Evolutionary conservation across 2,329 filamentous ascomycete genomes (phyloP), one percentile per base, ranked within the genome.

Genomic region (Microthyrium microscopicum): DNA sequence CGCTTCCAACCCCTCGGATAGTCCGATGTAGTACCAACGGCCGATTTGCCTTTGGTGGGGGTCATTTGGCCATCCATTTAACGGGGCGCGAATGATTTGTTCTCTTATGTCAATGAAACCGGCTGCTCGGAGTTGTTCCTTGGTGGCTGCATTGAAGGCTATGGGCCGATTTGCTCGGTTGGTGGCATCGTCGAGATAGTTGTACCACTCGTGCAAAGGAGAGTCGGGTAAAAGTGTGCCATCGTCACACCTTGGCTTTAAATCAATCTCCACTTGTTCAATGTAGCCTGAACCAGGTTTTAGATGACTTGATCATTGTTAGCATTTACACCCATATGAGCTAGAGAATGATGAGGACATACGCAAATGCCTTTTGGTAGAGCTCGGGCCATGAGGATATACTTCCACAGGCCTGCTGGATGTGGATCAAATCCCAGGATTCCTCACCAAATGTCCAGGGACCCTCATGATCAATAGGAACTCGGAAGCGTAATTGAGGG

Each of bases 251-350:
- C 71, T 71, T 13, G 83, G 82, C 30, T 68, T 62, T 54, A 80
- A 80, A 53, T 95, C 83, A 35, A 95, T 77, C 51, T 95, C 87
- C 30, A 92, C 70, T 44, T 92, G 83, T 54, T 95, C 85, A 35
- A 94, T 66, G 49, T 66, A 69, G 34, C 85, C 87, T 26, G 61
- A 66, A 2, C 76, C 75, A 2, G 83, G 82, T 44, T 73, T 73
- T 18, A 94, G 64, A 48, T 91, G 80, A 34, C 77, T n/a, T 83
- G 41, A 31, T 25, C 20, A 27, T 29, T 20, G 27, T 31, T 24
- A 31, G 27, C 24, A 12, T 11, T 37, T 20, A 24, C 22, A 24
- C 15, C 24, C 20, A 34, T 19, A 15, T 17, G 35, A 19, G 16
- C 34, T 16, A 13, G 15, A 30, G 11, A 18, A 30, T 7, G 22